Conservation (phyloP, 768 basidiomycete species). For the Serendipita sp. region DNA sequence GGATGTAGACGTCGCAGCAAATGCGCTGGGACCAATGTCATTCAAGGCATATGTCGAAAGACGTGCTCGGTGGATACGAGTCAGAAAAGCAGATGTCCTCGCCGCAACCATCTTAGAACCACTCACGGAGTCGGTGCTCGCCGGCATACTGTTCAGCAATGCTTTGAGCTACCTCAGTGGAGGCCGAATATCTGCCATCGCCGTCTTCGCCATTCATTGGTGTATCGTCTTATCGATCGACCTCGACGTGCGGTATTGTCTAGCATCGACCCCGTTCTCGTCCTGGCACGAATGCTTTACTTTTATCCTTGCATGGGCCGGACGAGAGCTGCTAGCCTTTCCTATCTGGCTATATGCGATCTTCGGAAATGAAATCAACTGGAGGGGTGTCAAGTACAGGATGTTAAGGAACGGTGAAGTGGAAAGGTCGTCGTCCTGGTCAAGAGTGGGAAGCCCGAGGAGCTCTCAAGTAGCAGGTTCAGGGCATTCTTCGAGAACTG, state of each 20-base stretch:
- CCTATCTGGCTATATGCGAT: slow-evolving; percentile 82
- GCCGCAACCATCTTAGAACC: slow-evolving; percentile 80
- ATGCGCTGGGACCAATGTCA: slow-evolving; percentile 78
- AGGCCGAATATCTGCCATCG: slow-evolving; percentile 31
- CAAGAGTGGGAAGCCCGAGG: too few relatives aligned
- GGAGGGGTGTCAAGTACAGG: slow-evolving; percentile 72
- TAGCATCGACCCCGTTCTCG: slow-evolving; percentile 49
- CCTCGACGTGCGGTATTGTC: slow-evolving; percentile 61
- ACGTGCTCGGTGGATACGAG: slow-evolving; percentile 90
- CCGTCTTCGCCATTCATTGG: slow-evolving; percentile 15
- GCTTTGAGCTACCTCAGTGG: slow-evolving; percentile 30
- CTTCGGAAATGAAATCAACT: slow-evolving; percentile 62
- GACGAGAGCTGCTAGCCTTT: slow-evolving; percentile 66
- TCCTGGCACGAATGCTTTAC: slow-evolving; percentile 25
- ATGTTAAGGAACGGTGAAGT: slow-evolving; percentile 63
- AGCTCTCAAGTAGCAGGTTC: not conserved
- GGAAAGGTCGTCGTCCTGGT: slow-evolving; percentile 42
- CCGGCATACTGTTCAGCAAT: slow-evolving; percentile 45
- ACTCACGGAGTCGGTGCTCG: slow-evolving; percentile 71
- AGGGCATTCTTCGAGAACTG: not conserved
- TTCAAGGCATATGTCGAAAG: slow-evolving; percentile 73
- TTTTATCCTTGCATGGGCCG: slow-evolving; percentile 65
- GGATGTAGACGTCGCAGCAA: slow-evolving; percentile 78
- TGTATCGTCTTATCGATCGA: slow-evolving; percentile 62
- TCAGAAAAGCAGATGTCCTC: slow-evolving; percentile 85